Base-by-base conservation (phyloP, 257 asterid genomes). In the Anisodus tanguticus region DNA sequence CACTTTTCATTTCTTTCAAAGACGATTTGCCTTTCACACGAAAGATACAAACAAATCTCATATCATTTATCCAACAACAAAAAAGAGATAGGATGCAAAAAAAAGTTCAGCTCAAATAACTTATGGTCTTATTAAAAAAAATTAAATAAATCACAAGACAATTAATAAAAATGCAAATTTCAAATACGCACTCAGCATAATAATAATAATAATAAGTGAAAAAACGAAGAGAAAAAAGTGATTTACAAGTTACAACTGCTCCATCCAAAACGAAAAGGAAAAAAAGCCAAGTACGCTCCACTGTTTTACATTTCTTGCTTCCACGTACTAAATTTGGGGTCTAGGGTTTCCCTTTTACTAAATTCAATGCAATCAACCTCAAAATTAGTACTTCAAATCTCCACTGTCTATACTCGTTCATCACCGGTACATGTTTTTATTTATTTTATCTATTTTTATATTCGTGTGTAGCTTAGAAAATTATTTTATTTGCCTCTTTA, bases 261-360 rank as follows among this genome's bases (percentile, higher is more conserved):
- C 66, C 31, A n/a, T 10, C 26, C 66, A 59, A 22, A 22, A n/a
- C n/a, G n/a, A n/a, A n/a, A 22, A 0, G 26, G 26, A 0, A 22
- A 22, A 22, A 22, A 22, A 22, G 26, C 26, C 0, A 22, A 22
- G 26, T 22, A 22, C 0, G 26, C 26, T 22, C 26, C 26, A 22
- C 26, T 19, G 39, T 62, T 3, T 59, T 8, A 8, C 16, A 22
- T 22, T 19, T 8, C 39, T 62, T 59, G 10, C 69, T 62, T 62
- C 1, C 69, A 1, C 39, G 69, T 62, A 19, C 37, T 85, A 89
- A 59, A 90, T 89, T 87, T 89, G 90, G 83, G 87, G 83, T 86
- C 87, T 86, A 81, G 88, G 90, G 70, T 89, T 81, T n/a, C 66
- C 2, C 12, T 59, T 59, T 7, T 7, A 53, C 82, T 86, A 31